Percentiles rank a stretch among this genome's conserved stretches.
phyloP scores from a whole-genome alignment of 1,284 basidiomycete genomes.

The Pseudozyma sp. region DNA sequence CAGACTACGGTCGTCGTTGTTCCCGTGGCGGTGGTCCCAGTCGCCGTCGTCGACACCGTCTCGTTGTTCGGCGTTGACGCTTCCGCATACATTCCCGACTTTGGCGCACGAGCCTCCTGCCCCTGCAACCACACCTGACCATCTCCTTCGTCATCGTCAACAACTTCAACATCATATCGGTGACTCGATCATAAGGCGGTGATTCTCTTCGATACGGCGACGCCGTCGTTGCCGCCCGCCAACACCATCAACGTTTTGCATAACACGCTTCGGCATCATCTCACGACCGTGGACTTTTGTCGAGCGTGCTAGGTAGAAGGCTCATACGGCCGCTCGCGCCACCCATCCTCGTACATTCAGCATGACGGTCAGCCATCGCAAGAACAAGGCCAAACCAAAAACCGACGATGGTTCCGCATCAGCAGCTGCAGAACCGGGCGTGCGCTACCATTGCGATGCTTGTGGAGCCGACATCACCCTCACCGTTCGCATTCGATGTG shows the following conservation, averaged over 20 bases:
- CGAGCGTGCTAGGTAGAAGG: neutral
- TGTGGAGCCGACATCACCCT: constrained; percentile 68
- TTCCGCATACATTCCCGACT: neutral
- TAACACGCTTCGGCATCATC: neutral
- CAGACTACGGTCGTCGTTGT: neutral
- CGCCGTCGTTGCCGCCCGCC: constrained; percentile 2
- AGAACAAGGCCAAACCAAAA: constrained; percentile 63
- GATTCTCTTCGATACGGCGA: neutral
- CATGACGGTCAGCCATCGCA: constrained; percentile 69
- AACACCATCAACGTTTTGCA: neutral
- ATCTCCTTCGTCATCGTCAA: neutral
- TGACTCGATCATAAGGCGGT: neutral
- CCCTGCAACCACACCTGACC: neutral
- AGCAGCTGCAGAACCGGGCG: constrained; percentile 64
- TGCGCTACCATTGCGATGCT: constrained; percentile 67
- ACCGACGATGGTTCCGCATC: constrained; percentile 56
- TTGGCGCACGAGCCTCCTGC: constrained; percentile 33
- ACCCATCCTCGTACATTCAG: neutral
- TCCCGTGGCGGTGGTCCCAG: constrained; percentile 5
- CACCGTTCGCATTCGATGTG: constrained; percentile 66
- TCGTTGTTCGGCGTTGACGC: constrained; percentile 10
- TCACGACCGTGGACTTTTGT: neutral
- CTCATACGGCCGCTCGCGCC: neutral
- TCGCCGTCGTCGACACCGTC: neutral
- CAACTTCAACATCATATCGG: constrained; percentile 1